Base-by-base conservation (phyloP, 805 yeast genomes). In the Brettanomyces anomalus region DNA sequence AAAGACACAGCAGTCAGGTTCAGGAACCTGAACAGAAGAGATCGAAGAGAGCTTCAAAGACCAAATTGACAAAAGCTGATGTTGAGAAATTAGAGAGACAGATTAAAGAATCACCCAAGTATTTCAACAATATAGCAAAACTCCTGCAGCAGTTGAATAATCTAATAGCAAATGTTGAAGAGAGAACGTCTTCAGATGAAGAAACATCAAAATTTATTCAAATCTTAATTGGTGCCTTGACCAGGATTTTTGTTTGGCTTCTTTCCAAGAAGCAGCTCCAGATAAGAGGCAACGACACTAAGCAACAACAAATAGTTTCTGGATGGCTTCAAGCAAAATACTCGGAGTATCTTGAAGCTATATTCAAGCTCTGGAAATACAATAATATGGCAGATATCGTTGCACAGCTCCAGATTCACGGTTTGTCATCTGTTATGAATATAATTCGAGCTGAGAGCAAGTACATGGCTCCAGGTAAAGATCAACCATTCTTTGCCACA, bases 261-360 rank as follows among this genome's bases (percentile, higher is more conserved):
- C 61, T 75, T 33, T 60, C 67, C 37, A 59, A 67, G 4, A 72
- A 71, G 0, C 55, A 60, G 16, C 55, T 81, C 34, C 60, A 57
- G 48, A 52, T 52, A 20, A 58, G 61, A 13, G 62, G 58, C 36
- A 54, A 48, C 4, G 54, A 54, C 21, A 41, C 58, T 5, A 70
- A 70, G 36, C 78, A 71, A 31, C 71, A 74, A 43, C 69, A 70
- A 46, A 60, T 64, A 15, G 71, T 80, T n/a, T 71, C 71, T 30
- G 67, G 70, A 49, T 85, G 95, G 90, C 58, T 85, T 33, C 66
- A 67, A 43, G 70, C 73, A 39, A 70, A 73, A 43, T 84, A 84
- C 61, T 71, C 71, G 33, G 60, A 64, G 18, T 84, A 66, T 62
- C 77, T 80, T 52, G 51, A 51, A 3, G 55, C 61, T 28, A 46